Evolutionary conservation across 345 rosid genomes (phyloP).

Genomic region (Jatropha curcas): DNA sequence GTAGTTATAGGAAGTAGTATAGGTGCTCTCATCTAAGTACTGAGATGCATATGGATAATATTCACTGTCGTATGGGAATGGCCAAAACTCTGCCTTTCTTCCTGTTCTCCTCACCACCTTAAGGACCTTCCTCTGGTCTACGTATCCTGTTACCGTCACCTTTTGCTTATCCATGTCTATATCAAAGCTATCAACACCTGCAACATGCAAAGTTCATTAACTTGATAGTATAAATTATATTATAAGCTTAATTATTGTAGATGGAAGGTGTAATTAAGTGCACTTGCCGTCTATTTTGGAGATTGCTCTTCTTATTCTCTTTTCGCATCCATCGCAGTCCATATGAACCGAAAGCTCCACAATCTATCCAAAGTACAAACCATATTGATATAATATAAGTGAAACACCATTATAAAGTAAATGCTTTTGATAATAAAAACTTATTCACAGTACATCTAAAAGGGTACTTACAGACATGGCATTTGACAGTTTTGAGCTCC

Average conservation of each 20-base stretch:
- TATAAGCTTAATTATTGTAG: too few species aligned
- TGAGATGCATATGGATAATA: constrained; percentile 59
- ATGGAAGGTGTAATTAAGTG: background rate
- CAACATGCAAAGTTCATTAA: background rate
- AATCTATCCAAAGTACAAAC: constrained; percentile 45
- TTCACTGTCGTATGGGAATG: constrained; percentile 71
- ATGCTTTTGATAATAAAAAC: too few species aligned
- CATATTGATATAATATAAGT: too few species aligned
- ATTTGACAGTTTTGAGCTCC: constrained; percentile 45
- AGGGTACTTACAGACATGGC: constrained; percentile 61
- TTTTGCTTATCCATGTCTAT: constrained; percentile 76
- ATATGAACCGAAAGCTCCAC: constrained; percentile 87
- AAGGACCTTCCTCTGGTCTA: constrained; percentile 59
- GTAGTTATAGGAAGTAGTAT: constrained; percentile 51
- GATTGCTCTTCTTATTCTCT: constrained; percentile 69
- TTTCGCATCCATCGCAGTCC: constrained; percentile 88
- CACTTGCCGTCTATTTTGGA: constrained; percentile 67
- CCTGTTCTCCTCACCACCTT: constrained; percentile 77
- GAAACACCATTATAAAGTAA: too few species aligned
- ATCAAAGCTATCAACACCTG: constrained; percentile 75
- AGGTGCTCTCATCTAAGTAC: constrained; percentile 51
- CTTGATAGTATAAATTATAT: too few species aligned
- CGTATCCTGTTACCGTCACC: constrained; percentile 75
- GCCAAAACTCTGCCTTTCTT: constrained; percentile 78
- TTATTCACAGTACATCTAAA: too few species aligned